These are phyloP conservation scores for Amphibolis antarctica DNA, from an alignment of 106 monocot genomes.

Conservation along the genomic window DNA sequence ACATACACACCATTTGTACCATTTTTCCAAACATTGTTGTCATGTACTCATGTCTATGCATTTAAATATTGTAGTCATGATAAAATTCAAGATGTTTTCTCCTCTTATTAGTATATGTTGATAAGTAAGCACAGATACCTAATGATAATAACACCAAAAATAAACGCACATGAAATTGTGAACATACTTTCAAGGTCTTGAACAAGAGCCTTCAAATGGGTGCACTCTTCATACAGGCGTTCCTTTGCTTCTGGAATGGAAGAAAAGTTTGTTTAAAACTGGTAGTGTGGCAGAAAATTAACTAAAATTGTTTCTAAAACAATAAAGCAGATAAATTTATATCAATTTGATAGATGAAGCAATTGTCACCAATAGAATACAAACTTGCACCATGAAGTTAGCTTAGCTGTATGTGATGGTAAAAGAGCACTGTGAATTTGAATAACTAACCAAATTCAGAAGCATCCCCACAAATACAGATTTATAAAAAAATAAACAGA, in stretches of 20 bases:
- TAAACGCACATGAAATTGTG: not conserved
- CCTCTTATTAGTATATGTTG: not conserved
- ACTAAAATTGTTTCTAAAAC: not conserved
- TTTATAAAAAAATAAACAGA: too few species aligned
- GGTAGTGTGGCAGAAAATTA: conserved; percentile 7
- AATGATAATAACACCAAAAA: not conserved
- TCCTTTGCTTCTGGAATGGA: conserved; percentile 50
- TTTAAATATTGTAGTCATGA: too few species aligned
- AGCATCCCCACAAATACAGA: too few species aligned
- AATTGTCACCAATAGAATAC: not conserved
- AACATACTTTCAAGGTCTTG: conserved; percentile 63
- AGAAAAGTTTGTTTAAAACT: conserved; percentile 1
- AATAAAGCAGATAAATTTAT: not conserved
- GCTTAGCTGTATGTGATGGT: not conserved
- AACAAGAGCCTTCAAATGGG: conserved; percentile 58
- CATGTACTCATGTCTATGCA: too few species aligned
- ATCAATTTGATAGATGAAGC: not conserved
- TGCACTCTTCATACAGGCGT: conserved; percentile 49
- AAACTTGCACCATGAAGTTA: not conserved
- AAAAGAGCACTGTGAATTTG: not conserved
- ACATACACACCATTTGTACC: too few species aligned
- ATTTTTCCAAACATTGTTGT: too few species aligned
- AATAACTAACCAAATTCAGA: too few species aligned
- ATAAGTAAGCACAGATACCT: not conserved
- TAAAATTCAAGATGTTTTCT: too few species aligned